phyloP scores from a whole-genome alignment of 805 yeast genomes.

The Pichia scutulata region DNA sequence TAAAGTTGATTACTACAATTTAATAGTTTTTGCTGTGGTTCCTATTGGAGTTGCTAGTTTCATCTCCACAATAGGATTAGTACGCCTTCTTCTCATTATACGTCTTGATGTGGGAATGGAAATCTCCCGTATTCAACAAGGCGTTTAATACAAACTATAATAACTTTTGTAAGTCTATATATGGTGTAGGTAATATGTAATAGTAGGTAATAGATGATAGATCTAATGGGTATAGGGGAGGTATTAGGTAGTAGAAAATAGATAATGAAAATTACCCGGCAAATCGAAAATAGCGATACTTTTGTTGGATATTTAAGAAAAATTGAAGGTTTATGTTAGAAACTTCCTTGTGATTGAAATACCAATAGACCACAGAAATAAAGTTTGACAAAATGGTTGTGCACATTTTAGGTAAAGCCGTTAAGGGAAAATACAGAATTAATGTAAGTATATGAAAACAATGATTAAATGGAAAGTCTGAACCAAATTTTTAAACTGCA shows the following conservation, averaged over 20 bases:
- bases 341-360: not conserved
- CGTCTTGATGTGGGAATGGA: constrained; percentile 48
- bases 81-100: constrained; percentile 67
- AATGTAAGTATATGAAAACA: constrained; percentile 19
- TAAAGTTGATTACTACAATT: constrained; percentile 69
- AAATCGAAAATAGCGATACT: too few species aligned
- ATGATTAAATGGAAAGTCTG: too few species aligned
- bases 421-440: constrained; percentile 34
- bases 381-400: constrained; percentile 35
- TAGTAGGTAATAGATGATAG: too few species aligned
- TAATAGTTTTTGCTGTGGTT: constrained; percentile 95
- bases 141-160: not conserved
- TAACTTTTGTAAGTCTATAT: too few species aligned
- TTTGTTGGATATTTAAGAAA: too few species aligned
- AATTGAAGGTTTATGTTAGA: not conserved
- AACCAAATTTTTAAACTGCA: not conserved
- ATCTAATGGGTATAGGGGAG: too few species aligned
- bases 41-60: constrained; percentile 95
- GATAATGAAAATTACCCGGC: not conserved
- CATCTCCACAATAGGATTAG: constrained; percentile 77
- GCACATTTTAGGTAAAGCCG: constrained; percentile 44
- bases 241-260: not conserved
- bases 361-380: too few species aligned
- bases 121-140: constrained; percentile 6
- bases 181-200: too few species aligned